phyloP scores from a whole-genome alignment of 768 basidiomycete genomes.

The Atractiella rhizophila region DNA sequence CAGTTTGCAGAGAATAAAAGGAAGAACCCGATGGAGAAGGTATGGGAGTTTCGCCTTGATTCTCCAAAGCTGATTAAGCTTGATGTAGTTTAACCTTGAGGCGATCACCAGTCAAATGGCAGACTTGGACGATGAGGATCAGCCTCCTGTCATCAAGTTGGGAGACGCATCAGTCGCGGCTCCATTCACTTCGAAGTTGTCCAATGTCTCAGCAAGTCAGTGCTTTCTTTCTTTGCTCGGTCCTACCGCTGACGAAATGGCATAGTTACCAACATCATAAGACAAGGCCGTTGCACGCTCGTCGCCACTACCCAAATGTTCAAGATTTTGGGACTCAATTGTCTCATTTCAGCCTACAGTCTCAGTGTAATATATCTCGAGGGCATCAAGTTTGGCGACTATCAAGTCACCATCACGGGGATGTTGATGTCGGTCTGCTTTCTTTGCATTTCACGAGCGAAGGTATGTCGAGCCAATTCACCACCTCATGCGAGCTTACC shows the following conservation, averaged over 20 bases:
- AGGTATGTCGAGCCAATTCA: constrained; percentile 39
- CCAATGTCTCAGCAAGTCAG: constrained; percentile 89
- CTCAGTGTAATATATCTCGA: constrained; percentile 91
- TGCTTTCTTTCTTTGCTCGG: constrained; percentile 9
- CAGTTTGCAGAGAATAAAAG: constrained; percentile 25
- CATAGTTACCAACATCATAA: constrained; percentile 80
- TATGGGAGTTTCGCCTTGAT: no score
- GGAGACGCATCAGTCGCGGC: constrained; percentile 98
- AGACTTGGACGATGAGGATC: constrained; percentile 74
- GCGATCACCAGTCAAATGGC: constrained; percentile 62
- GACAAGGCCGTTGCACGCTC: constrained; percentile 92
- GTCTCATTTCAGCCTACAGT: constrained; percentile 94
- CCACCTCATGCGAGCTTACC: neutral
- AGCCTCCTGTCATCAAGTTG: constrained; percentile 91
- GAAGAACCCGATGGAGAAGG: constrained; percentile 65
- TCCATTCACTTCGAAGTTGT: constrained; percentile 90
- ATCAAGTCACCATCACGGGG: constrained; percentile 88
- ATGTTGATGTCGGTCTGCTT: constrained; percentile 97
- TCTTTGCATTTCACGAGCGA: constrained; percentile 87
- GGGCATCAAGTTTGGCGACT: constrained; percentile 97
- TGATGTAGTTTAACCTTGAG: constrained; percentile 41
- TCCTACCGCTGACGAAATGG: neutral
- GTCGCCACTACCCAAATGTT: constrained; percentile 99
- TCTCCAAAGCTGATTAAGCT: constrained; percentile 5
- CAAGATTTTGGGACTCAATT: constrained; percentile 93